A percentile compares a stretch with the other conserved stretches of the same genome.
These are phyloP conservation scores for Apiospora kogelbergensis DNA, from an alignment of 2,329 filamentous ascomycete species.

Conservation along the genomic window DNA sequence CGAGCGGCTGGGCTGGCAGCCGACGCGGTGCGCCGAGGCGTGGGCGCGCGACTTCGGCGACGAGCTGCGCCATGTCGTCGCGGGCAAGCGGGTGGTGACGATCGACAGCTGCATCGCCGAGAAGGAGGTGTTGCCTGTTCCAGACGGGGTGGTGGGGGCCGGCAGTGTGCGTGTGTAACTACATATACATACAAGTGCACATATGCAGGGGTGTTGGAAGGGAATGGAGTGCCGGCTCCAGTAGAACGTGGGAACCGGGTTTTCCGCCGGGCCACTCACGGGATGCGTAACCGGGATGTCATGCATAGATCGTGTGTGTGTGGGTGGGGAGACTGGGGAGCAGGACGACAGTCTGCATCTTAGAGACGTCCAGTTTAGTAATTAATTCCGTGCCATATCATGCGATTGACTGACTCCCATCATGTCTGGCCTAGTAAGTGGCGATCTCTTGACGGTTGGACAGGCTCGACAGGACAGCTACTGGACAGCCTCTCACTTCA, in stretches of 20 bases:
- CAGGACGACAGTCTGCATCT: neutral
- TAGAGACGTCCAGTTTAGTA: neutral
- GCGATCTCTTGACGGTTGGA: too few species aligned
- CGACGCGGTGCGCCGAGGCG: neutral
- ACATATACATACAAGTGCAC: too few species aligned
- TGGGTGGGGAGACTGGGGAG: too few species aligned
- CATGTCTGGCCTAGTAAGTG: neutral
- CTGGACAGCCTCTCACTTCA: too few species aligned
- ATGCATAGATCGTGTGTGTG: neutral
- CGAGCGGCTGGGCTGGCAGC: conserved; percentile 4
- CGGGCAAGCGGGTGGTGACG: neutral
- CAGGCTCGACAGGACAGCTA: too few species aligned
- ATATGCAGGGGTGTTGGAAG: neutral
- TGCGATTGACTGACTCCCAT: too few species aligned
- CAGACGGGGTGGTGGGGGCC: neutral
- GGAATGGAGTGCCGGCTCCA: neutral
- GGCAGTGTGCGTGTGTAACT: too few species aligned
- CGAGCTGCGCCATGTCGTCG: conserved; percentile 3
- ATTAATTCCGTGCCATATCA: neutral
- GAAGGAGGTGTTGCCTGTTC: neutral
- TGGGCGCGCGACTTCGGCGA: neutral
- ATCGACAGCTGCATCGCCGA: neutral
- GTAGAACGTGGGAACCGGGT: neutral
- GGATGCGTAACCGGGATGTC: neutral
- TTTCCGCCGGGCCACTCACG: neutral